Conservation (phyloP, 768 basidiomycete genomes). For the Amanita molliuscula region DNA sequence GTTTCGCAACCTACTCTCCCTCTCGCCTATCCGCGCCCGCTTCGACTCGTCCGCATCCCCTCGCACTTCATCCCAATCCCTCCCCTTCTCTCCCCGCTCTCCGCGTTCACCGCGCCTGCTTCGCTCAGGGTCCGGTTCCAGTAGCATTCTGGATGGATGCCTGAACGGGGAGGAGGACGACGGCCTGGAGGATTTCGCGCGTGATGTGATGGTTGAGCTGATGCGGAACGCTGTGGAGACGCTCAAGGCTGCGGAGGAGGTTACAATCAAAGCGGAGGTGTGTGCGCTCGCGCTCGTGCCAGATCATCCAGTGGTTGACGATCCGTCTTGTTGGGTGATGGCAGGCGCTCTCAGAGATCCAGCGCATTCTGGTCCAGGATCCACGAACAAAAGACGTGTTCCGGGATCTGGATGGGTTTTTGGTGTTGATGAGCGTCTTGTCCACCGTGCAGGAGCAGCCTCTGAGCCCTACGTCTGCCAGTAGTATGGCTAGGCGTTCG, state of each 20-base stretch:
- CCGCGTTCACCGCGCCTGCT: constrained; percentile 12
- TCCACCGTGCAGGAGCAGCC: constrained; percentile 38
- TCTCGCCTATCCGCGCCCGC: constrained; percentile 47
- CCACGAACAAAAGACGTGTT: constrained; percentile 62
- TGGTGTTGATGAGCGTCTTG: constrained; percentile 63
- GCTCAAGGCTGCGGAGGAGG: constrained; percentile 37
- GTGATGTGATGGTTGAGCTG: constrained; percentile 60
- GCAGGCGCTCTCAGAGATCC: constrained; percentile 59
- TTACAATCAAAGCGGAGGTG: constrained; percentile 27
- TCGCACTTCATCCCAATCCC: neutral
- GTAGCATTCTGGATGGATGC: constrained; percentile 6
- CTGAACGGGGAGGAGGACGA: constrained; percentile 25
- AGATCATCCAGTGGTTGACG: no score
- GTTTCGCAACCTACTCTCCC: constrained; percentile 47
- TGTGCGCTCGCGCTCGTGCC: constrained; percentile 17
- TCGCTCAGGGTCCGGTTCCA: neutral
- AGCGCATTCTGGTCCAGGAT: constrained; percentile 58
- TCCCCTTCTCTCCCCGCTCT: neutral
- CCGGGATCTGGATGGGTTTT: constrained; percentile 73
- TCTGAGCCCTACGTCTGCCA: constrained; percentile 9
- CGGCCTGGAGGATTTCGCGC: constrained; percentile 56
- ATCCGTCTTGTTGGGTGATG: neutral
- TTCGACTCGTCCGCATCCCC: constrained; percentile 26
- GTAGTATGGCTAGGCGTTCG: neutral
- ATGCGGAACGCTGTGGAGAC: constrained; percentile 64